Base-by-base conservation (phyloP, 768 basidiomycete genomes). In the Hygrocybe coccinea region DNA sequence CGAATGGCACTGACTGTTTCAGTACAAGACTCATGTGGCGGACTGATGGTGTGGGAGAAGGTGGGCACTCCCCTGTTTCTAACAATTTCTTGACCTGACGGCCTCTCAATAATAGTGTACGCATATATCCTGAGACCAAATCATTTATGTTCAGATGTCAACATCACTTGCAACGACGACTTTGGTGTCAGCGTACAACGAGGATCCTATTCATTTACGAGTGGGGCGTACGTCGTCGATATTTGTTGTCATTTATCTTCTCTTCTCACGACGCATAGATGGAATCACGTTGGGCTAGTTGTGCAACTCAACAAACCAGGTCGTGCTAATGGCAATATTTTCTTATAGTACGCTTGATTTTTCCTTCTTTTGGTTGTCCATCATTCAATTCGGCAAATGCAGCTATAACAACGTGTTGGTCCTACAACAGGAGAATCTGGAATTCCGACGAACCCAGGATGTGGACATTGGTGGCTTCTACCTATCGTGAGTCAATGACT, bases 11-110 rank as follows among this genome's bases (percentile, higher is more conserved):
- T 25, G 80, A 85, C 59, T 91, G 89, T 69, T 90, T 89, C 67
- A 87, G 83, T 60, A 71, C 82, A 15, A 72, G 89, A 17, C 52
- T 90, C 41, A 91, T 91, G 89, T 91, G 88, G 87, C 75, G 89
- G 63, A 69, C 71, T 37, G 62, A 70, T 46, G 88, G 83, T 1
- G 71, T 64, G 7, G 88, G 86, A 24, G 89, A 92, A 79, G 82
- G 89, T 89, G 59, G 17, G 79, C 67, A 8, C 7, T 41, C 45
- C 36, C 24, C 25, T 37, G 44, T 34, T 50, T n/a, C 38, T 24
- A 19, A 11, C 17, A 29, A 36, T n/a, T 10, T 34, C 15, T 43
- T 47, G 48, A n/a, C 44, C 45, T 48, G n/a, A 33, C 45, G 60
- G 36, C 43, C 56, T 35, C 35, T 56, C 56, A 38, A 46, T 14